Percentiles rank a stretch among this genome's conserved stretches.
Evolutionary conservation across 768 basidiomycete genomes (phyloP).

Genomic region (Tremella yokohamensis): DNA sequence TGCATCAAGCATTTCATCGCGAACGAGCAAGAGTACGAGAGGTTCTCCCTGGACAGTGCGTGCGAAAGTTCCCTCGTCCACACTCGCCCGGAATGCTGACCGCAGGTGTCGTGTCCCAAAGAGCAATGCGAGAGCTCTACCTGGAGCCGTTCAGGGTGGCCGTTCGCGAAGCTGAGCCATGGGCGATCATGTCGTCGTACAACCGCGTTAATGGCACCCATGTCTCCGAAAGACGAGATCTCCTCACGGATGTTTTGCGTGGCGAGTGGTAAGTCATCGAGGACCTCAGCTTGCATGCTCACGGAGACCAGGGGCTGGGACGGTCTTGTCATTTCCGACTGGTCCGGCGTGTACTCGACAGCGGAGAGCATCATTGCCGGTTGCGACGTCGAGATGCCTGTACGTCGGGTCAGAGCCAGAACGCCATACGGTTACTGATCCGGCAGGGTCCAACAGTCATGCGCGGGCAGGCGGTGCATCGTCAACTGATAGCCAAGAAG

Average conservation of each 20-base stretch:
- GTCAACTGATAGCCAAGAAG: too few relatives aligned
- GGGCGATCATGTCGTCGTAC: conserved; percentile 53
- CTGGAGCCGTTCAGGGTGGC: conserved; percentile 59
- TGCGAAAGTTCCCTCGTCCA: too few relatives aligned
- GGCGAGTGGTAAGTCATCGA: too few relatives aligned
- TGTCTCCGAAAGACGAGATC: conserved; percentile 57
- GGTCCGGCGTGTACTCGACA: conserved; percentile 57
- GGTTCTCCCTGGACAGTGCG: conserved; percentile 44
- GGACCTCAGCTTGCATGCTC: too few relatives aligned
- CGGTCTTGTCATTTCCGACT: conserved; percentile 63
- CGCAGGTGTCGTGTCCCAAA: conserved; percentile 55
- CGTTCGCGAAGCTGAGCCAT: conserved; percentile 47
- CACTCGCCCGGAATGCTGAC: conserved; percentile 13
- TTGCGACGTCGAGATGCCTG: conserved; percentile 55
- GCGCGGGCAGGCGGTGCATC: too few relatives aligned
- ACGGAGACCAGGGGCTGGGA: too few relatives aligned
- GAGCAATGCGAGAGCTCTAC: conserved; percentile 69
- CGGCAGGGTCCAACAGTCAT: too few relatives aligned
- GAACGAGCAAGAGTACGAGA: conserved; percentile 72
- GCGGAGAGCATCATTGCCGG: conserved; percentile 60
- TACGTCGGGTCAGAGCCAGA: too few relatives aligned
- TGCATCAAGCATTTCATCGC: conserved; percentile 69
- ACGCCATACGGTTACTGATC: too few relatives aligned
- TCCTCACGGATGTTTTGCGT: conserved; percentile 59
- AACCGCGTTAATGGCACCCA: conserved; percentile 64